Conservation (phyloP, 495 filamentous ascomycete species). For the Cercophora newfieldiana region DNA sequence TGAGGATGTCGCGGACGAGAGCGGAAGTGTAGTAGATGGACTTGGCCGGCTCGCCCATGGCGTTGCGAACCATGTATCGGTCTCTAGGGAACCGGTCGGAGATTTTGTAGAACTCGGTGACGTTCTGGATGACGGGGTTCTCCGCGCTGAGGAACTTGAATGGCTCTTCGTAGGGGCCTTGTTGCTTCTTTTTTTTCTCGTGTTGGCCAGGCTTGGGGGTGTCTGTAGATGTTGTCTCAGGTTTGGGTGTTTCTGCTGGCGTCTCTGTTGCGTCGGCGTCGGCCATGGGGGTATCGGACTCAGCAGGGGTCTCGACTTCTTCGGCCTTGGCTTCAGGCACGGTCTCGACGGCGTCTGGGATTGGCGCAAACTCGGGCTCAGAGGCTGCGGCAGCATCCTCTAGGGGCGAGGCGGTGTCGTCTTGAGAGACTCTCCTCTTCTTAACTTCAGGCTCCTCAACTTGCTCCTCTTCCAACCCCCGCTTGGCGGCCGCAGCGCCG, state of each 20-base stretch:
- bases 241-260: conserved; percentile 1
- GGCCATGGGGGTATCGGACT: conserved; percentile 18
- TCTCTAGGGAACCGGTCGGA: conserved; percentile 80
- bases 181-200: conserved; percentile 39
- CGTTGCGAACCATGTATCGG: conserved; percentile 95
- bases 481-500: conserved; percentile 34
- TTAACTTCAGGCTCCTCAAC: conserved; percentile 36
- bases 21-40: conserved; percentile 93
- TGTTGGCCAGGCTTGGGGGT: conserved; percentile 21
- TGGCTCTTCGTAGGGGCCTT: conserved; percentile 72
- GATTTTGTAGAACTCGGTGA: conserved; percentile 79
- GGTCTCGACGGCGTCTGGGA: conserved; percentile 26
- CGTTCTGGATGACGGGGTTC: conserved; percentile 70
- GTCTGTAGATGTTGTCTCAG: background rate
- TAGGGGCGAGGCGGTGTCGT: conserved; percentile 28
- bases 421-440: conserved; percentile 38
- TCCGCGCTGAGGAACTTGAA: conserved; percentile 81
- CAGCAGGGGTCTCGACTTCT: conserved; percentile 12
- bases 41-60: conserved; percentile 74
- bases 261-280: conserved; percentile 21
- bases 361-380: conserved; percentile 29
- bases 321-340: conserved; percentile 20
- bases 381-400: conserved; percentile 28
- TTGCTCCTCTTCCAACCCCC: conserved; percentile 32
- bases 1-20: conserved; percentile 80